Conservation (phyloP, 805 yeast genomes). For the Barnettozyma botsteinii region DNA sequence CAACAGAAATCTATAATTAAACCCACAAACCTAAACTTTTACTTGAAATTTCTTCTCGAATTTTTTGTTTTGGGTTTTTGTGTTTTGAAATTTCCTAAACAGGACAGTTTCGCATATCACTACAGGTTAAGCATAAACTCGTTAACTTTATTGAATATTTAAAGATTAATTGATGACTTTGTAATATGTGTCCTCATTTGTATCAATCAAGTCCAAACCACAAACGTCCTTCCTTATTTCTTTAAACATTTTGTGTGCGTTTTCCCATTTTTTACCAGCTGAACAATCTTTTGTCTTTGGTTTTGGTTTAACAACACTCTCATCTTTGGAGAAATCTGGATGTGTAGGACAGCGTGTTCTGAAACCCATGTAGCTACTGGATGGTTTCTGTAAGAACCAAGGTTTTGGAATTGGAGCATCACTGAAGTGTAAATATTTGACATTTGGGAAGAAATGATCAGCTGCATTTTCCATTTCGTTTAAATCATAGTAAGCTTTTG, state of each 20-base stretch:
- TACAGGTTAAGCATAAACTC: no score
- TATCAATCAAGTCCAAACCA: constrained; percentile 16
- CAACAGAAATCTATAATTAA: no score
- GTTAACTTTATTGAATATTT: no score
- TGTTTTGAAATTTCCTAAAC: no score
- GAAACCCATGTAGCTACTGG: constrained; percentile 11
- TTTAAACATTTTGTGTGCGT: constrained; percentile 12
- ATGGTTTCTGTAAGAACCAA: constrained; percentile 34
- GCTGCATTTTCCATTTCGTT: constrained; percentile 12
- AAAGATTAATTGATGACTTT: constrained; percentile 19
- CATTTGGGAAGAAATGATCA: constrained; percentile 22
- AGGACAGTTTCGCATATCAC: no score
- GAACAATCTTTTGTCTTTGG: constrained; percentile 16
- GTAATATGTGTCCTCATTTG: constrained; percentile 19
- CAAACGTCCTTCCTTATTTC: constrained; percentile 21
- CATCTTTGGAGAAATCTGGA: constrained; percentile 10
- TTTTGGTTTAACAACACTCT: constrained; percentile 6
- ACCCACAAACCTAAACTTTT: no score
- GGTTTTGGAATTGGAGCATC: constrained; percentile 67
- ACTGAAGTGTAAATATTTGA: constrained; percentile 54
- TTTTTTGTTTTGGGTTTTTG: no score
- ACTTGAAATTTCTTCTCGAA: no score
- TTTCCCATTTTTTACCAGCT: constrained; percentile 21
- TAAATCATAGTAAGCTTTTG: constrained; percentile 19
- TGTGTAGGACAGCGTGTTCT: constrained; percentile 17